phyloP scores from a whole-genome alignment of 2,329 filamentous ascomycete species.

The Teratosphaeria destructans region DNA sequence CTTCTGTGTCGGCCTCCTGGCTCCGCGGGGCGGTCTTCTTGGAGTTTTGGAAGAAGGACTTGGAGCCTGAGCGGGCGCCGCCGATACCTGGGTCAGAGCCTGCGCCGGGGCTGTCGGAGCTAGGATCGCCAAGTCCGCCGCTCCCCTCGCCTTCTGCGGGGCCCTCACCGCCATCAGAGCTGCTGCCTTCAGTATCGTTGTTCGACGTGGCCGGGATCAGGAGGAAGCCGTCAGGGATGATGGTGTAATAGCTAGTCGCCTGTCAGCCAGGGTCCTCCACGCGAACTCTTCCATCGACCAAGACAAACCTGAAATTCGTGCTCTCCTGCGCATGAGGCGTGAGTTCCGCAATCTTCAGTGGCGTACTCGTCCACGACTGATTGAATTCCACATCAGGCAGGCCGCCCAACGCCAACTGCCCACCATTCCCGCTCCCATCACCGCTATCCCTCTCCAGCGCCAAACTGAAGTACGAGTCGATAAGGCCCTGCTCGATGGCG shows the following conservation, averaged over 20 bases:
- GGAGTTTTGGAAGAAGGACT: neutral
- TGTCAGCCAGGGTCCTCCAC: neutral
- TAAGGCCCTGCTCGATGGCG: slow-evolving; percentile 31
- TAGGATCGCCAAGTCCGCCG: neutral
- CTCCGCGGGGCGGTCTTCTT: neutral
- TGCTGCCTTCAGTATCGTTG: neutral
- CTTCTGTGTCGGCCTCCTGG: slow-evolving; percentile 5
- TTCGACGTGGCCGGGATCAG: neutral
- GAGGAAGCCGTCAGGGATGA: slow-evolving; percentile 17
- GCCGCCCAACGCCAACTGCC: slow-evolving; percentile 38
- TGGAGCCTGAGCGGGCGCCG: neutral
- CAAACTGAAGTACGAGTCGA: slow-evolving; percentile 35
- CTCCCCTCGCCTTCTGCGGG: neutral
- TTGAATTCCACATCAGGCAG: slow-evolving; percentile 30
- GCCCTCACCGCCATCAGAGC: neutral
- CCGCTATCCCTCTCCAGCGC: slow-evolving; percentile 26
- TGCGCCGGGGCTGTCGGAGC: neutral
- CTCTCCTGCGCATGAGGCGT: slow-evolving; percentile 11
- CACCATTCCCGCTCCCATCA: slow-evolving; percentile 19
- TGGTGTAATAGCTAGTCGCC: slow-evolving; percentile 23
- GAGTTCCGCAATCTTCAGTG: slow-evolving; percentile 21
- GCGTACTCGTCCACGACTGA: slow-evolving; percentile 20
- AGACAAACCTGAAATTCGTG: slow-evolving; percentile 1
- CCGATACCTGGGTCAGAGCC: neutral
- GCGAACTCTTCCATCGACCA: neutral